Percentiles rank a stretch among this genome's conserved stretches.
Conservation (phyloP, 2,329 filamentous ascomycete genomes). For the Calonectria honghensis region DNA sequence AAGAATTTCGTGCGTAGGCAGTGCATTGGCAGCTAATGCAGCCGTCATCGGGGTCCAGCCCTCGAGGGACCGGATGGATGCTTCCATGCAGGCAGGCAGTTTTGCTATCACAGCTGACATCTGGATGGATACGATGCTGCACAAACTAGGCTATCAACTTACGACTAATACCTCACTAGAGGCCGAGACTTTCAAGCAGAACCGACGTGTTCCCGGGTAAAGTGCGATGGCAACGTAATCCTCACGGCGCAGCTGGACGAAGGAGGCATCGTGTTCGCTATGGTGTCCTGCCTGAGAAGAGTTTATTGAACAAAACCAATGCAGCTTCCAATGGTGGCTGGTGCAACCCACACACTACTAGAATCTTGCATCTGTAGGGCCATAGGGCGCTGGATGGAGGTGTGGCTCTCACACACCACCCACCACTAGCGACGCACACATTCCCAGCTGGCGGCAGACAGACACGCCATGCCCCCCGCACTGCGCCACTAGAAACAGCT, state of each 20-base stretch:
- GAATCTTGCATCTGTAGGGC: constrained; percentile 14
- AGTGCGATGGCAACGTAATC: constrained; percentile 19
- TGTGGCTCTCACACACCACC: constrained; percentile 13
- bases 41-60: constrained; percentile 25
- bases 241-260: constrained; percentile 17
- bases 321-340: constrained; percentile 1
- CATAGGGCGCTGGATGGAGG: neutral
- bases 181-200: constrained; percentile 5
- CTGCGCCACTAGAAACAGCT: constrained; percentile 28
- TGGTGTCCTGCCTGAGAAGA: constrained; percentile 32
- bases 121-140: constrained; percentile 1
- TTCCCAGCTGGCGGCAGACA: constrained; percentile 8
- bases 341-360: constrained; percentile 23
- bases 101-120: constrained; percentile 23
- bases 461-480: constrained; percentile 28
- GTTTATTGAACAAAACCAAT: constrained; percentile 7
- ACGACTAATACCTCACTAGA: constrained; percentile 17
- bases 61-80: constrained; percentile 13
- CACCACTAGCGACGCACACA: constrained; percentile 22
- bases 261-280: constrained; percentile 32
- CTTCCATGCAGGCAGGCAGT: constrained; percentile 18
- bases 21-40: constrained; percentile 1
- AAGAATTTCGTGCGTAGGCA: constrained; percentile 27
- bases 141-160: neutral
- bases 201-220: constrained; percentile 23